A percentile compares a stretch with the other conserved stretches of the same genome.
Evolutionary conservation across 2,329 filamentous ascomycete species (phyloP).

Genomic region (Cryphonectria nitschkei): DNA sequence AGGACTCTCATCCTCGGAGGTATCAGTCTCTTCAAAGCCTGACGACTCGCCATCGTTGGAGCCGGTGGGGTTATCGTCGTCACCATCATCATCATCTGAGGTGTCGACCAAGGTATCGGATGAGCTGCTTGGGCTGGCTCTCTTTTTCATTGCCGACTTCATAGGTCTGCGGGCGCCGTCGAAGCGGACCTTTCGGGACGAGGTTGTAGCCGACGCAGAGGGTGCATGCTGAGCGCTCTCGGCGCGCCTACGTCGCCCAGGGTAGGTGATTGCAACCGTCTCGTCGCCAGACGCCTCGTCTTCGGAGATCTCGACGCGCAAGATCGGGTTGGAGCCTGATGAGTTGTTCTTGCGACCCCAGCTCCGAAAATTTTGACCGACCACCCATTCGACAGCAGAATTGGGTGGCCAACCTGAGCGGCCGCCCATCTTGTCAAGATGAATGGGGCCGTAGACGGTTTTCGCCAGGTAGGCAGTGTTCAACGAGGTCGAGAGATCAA

Average conservation of each 20-base stretch:
- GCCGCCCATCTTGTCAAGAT: constrained; percentile 17
- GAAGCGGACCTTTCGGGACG: constrained; percentile 51
- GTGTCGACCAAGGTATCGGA: constrained; percentile 32
- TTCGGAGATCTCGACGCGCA: constrained; percentile 50
- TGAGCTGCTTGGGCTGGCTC: constrained; percentile 27
- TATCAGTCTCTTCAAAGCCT: constrained; percentile 24
- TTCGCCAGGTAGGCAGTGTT: background rate
- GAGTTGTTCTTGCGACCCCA: constrained; percentile 18
- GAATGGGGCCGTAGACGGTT: background rate
- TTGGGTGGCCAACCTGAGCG: constrained; percentile 39
- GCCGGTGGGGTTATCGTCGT: constrained; percentile 12
- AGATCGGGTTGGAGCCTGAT: constrained; percentile 34
- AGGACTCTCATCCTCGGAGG: constrained; percentile 20
- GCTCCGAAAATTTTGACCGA: constrained; percentile 42
- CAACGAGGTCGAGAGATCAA: background rate
- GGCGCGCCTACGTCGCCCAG: constrained; percentile 39
- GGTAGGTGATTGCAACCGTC: constrained; percentile 52
- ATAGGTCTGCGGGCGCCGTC: constrained; percentile 34
- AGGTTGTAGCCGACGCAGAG: background rate
- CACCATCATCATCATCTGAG: constrained; percentile 23
- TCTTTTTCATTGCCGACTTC: constrained; percentile 46
- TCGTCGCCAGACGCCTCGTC: constrained; percentile 58
- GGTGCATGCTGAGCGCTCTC: background rate
- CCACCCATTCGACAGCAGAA: constrained; percentile 46
- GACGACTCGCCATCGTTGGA: constrained; percentile 25